Evolutionary conservation across 169 alveolate genomes (phyloP), one percentile per base, ranked within the genome.

Genomic region (Condylostoma magnum): DNA sequence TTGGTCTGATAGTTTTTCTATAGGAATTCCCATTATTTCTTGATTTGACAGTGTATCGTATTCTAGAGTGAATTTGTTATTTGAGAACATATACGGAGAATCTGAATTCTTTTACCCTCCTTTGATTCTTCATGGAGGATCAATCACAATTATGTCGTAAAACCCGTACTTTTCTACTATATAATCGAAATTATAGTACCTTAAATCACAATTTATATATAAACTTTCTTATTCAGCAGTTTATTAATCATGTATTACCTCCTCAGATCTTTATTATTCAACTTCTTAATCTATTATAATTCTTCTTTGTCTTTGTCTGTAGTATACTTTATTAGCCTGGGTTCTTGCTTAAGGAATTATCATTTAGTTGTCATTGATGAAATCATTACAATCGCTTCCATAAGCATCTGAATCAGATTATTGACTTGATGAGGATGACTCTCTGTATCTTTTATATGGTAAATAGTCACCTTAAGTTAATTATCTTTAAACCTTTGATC

Each of bases 71-170:
- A 87, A 87, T 51, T 84, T 84, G 41, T 81, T 80, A 51, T 87
- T 87, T 15, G 94, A 77, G 54, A 87, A 87, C 94, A 87, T 87
- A 51, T 81, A 87, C 33, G 89, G 83, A 2, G 88, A 77, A 46
- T 87, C 89, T 0, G 75, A 66, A 58, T 83, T 81, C 48, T 83
- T 53, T 72, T 87, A 68, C 6, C 92, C 94, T 41, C 94, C 94
- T 63, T 82, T 83, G 10, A 87, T 87, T 72, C 94, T 80, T 89
- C 94, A 87, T 22, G 94, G 94, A 30, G 94, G 94, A 56, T 87
- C 94, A 28, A 84, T 58, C 37, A 71, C 38, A 18, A 87, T 65
- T 12, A 81, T 91, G 30, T 87, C 94, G 54, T 84, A 87, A n/a
- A 51, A 68, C 4, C 94, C 94, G 3, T 77, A 43, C 63, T 82